Base-by-base conservation (phyloP, 2,329 filamentous ascomycete genomes). In the Sarocladium oryzae region DNA sequence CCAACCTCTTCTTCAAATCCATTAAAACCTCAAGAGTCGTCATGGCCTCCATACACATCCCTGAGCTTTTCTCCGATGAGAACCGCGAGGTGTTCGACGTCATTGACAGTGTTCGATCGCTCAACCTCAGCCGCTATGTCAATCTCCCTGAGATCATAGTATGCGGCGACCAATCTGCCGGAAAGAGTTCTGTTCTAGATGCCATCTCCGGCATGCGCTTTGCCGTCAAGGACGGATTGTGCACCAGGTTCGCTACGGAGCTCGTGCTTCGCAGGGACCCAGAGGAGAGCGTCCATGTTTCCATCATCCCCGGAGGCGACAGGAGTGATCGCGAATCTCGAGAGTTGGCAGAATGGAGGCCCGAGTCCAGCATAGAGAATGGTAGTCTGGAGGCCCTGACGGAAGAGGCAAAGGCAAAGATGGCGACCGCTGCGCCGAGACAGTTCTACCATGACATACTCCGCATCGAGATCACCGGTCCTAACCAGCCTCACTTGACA, bases 171-270 rank as follows among this genome's bases (percentile, higher is more conserved):
- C 80, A 84, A 56, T 82, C 76, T 0, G 75, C 76, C 1, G 82
- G 82, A 3, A 86, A 86, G 61, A 83, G 78, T 52, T 84, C 81
- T 0, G 79, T 85, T 0, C 72, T 86, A 0, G 80, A 86, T 57
- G 82, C 80, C 1, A 79, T 86, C 35, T 82, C 82, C 0, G 74
- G 78, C 3, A 71, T 86, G 2, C 70, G 73, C 0, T 86, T 86
- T 54, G 81, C 81, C 0, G 67, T 71, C 8, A 78, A 80, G 21
- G 76, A 78, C 50, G 77, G 73, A 33, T 60, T 84, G 0, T 85
- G 81, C 61, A 85, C 82, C 0, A 71, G 78, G 0, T 85, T 86
- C 54, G 75, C 81, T 0, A 86, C 81, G 0, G 79, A 86, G 60
- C 65, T 85, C 18, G 69, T 82, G 11, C 69, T 86, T 3, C 74